Evolutionary conservation across 2,329 filamentous ascomycete species (phyloP), one percentile per base, ranked within the genome.

Genomic region (Clonostachys rosea): DNA sequence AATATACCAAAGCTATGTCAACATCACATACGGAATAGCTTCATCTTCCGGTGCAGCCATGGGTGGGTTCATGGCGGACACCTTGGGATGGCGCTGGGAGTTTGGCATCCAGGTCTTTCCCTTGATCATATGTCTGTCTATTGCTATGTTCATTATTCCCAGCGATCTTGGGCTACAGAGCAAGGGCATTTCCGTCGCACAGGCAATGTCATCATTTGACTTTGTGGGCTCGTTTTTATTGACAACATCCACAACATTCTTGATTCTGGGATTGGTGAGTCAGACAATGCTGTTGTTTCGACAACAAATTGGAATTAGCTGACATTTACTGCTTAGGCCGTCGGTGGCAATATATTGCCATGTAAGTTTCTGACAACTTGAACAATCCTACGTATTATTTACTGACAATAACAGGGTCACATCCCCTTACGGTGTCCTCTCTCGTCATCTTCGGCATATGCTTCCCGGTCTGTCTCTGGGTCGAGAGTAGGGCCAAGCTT

Each of bases 71-170:
- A 79, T 91, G 58, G 84, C 84, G 20, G 86, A 90, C 57, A 72
- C 69, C 34, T 63, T 90, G 2, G 87, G 87, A 33, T 91, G 86
- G 86, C 71, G 87, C 40, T 87, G 83, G 82, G 84, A 85, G 47
- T 89, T 85, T 58, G 79, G 79, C 46, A 63, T 84, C 8, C 82
- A 86, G 61, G 67, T 84, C 5, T 74, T 78, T 4, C 66, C 71
- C 0, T 56, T 84, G 33, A 24, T 75, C 1, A 43, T 78, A 75
- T 71, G 50, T 62, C 79, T 41, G 52, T 60, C 9, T 30, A 58
- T 79, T n/a, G 68, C 75, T 2, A 58, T 59, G 43, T 47, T 75
- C 8, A 69, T 70, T 7, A 71, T 83, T 18, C 81, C 82, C 1
- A 55, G 56, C 8, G 70, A 78, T 24, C 62, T 84, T n/a, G 79